Percentiles rank a stretch among this genome's conserved stretches.
Conservation (phyloP, 352 stramenopile species). For the Globisporangium abappressorium region DNA sequence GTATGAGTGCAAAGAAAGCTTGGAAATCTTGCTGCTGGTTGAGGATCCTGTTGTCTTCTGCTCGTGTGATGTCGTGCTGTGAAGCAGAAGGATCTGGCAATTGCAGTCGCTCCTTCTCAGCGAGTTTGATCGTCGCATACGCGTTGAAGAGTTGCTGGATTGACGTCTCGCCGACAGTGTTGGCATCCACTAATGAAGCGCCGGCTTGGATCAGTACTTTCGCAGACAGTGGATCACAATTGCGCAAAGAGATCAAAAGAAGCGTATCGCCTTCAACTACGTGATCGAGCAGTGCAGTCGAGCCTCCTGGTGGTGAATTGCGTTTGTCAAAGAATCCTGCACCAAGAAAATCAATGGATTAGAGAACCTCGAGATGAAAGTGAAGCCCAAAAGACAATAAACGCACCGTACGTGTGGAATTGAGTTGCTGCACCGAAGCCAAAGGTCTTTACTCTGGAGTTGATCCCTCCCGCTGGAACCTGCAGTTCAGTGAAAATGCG, state of each 20-base stretch:
- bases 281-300: constrained; percentile 29
- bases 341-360: neutral
- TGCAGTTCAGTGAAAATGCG: constrained; percentile 41
- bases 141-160: constrained; percentile 35
- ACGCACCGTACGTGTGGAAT: constrained; percentile 48
- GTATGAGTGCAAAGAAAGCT: constrained; percentile 29
- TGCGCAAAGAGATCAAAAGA: constrained; percentile 44
- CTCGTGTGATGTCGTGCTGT: neutral
- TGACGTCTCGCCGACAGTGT: constrained; percentile 29
- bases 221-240: constrained; percentile 32
- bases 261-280: constrained; percentile 52
- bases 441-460: constrained; percentile 39
- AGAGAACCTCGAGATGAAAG: neutral
- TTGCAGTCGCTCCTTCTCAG: constrained; percentile 9
- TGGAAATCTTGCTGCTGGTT: constrained; percentile 23
- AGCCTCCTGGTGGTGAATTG: neutral
- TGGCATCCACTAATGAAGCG: constrained; percentile 30
- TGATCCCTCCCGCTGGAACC: constrained; percentile 24
- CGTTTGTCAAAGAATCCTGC: constrained; percentile 54
- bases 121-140: constrained; percentile 30
- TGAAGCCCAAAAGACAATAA: neutral
- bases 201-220: constrained; percentile 29
- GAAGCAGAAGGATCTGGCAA: neutral
- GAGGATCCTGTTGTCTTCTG: constrained; percentile 8
- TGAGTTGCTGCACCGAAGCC: constrained; percentile 45